phyloP scores from a whole-genome alignment of 371 early-diverging fungal genomes.

The Gilbertella persicaria region DNA sequence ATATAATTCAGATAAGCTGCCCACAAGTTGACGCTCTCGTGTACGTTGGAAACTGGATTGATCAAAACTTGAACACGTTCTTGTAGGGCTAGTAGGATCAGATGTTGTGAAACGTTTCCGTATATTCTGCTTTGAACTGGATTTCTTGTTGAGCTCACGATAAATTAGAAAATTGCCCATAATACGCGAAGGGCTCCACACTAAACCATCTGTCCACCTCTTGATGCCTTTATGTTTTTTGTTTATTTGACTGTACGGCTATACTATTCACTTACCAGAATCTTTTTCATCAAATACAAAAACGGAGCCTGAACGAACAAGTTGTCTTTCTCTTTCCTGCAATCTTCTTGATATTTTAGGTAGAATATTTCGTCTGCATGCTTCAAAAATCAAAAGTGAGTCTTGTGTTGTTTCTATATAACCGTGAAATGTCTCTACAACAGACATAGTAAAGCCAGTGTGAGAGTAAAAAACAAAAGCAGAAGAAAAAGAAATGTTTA shows the following conservation, averaged over 20 bases:
- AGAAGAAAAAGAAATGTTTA: background rate
- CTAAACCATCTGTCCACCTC: conserved; percentile 72
- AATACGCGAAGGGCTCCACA: conserved; percentile 71
- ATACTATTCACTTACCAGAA: conserved; percentile 51
- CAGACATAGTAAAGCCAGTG: conserved; percentile 20
- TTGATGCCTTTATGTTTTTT: conserved; percentile 51
- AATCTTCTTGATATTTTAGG: conserved; percentile 65
- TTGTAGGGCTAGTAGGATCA: conserved; percentile 21
- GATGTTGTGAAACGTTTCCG: conserved; percentile 17
- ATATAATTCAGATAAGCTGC: conserved; percentile 60
- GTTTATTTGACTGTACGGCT: background rate
- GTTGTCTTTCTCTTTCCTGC: conserved; percentile 65
- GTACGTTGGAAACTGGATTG: conserved; percentile 27
- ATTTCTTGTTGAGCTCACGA: conserved; percentile 54
- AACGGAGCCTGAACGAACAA: conserved; percentile 67
- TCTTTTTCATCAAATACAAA: conserved; percentile 78
- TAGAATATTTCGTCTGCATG: conserved; percentile 59
- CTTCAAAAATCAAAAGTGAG: conserved; percentile 74
- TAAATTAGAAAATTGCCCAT: conserved; percentile 62
- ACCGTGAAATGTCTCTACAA: conserved; percentile 63
- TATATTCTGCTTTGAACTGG: background rate
- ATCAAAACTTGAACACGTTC: background rate
- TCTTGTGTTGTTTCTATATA: conserved; percentile 70
- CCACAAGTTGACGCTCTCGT: conserved; percentile 55
- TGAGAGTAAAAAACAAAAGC: background rate